Evolutionary conservation across 1,284 basidiomycete genomes (phyloP), one percentile per base, ranked within the genome.

Genomic region (Inonotus hispidus): DNA sequence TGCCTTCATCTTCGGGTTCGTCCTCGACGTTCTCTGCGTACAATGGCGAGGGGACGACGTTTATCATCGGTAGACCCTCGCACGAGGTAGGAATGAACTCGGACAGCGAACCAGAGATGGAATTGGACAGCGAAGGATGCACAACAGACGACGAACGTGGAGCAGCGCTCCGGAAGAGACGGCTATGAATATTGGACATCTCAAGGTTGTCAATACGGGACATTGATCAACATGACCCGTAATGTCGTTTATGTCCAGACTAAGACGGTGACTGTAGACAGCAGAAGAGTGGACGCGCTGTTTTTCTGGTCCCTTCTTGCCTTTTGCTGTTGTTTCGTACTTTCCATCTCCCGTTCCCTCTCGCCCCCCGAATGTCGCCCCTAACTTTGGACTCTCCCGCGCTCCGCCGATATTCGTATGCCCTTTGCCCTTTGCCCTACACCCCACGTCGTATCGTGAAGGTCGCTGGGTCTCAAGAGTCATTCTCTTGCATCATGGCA

Each of bases 51-150:
- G 23, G 47, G 5, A 41, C 57, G 29, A 60, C 58, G 19, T 55
- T 55, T 39, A 27, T 55, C 37, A 45, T 60, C 35, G 39, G 47
- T 29, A 32, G 32, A 6, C 58, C 58, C 1, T 23, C 58, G 10
- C 53, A 41, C n/a, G 50, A 52, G 3, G n/a, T 16, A 16, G 50
- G 41, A 4, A 68, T 73, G 59, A 76, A 75, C 64, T 81, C 79
- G 29, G 82, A 83, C 70, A 85, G 84, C 69, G 88, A 88, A 73
- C 43, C 35, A 13, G 61, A 83, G 70, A 85, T 83, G 69, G 88
- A 88, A 73, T 27, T 37, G 35, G 61, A 61, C 83, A 83, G 59
- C 66, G 87, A 89, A 65, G 80, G 77, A 14, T 72, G 79, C 64
- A 73, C 71, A 41, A 76, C 75, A 32, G 82, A 82, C 68, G 82